Base-by-base conservation (phyloP, 106 monocot genomes). In the Narthecium ossifragum region DNA sequence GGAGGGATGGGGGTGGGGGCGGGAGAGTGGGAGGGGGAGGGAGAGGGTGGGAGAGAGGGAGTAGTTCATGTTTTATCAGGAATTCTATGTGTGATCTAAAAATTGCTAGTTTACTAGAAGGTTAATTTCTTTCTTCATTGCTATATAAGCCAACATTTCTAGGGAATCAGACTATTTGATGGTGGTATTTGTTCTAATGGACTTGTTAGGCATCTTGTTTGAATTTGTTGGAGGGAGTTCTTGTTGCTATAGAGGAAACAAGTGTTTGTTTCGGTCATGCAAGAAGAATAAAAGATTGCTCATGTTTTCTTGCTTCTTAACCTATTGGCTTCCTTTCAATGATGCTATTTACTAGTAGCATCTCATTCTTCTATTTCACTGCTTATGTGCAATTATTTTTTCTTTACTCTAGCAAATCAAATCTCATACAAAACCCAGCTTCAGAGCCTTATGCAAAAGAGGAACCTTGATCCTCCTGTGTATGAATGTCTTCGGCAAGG, bases 341-440 rank as follows among this genome's bases (percentile, higher is more conserved):
- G 20, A 27, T 15, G 51, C 9, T 17, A 33, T 36, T 46, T 4
- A 1, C 3, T 3, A 39, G 15, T 9, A 3, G 1, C 15, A 9
- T 39, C 3, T 39, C 15, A 11, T 39, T 1, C 39, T 12, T 47
- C 39, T 26, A 17, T 24, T 46, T 45, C 52, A 28, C 31, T 51
- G 3, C 9, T 29, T 30, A 1, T 18, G 2, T 29, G 6, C 7
- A 12, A 41, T 29, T 31, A 38, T 13, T 0, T 13, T 37, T 72
- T 57, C 13, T 74, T 71, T 13, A 15, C 74, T 73, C 28, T 18
- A 85, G 83, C 74, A 26, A 67, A 17, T 14, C 55, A 66, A 69
- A 49, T 57, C 55, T 51, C 63, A 21, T 78, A 33, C 72, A 94
- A 94, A 69, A 67, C 9, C 23, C 69, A 80, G 66, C 77, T 94